A percentile compares a stretch with the other conserved stretches of the same genome.
Conservation (phyloP, 2,329 filamentous ascomycete species). For the Parascedosporium putredinis region DNA sequence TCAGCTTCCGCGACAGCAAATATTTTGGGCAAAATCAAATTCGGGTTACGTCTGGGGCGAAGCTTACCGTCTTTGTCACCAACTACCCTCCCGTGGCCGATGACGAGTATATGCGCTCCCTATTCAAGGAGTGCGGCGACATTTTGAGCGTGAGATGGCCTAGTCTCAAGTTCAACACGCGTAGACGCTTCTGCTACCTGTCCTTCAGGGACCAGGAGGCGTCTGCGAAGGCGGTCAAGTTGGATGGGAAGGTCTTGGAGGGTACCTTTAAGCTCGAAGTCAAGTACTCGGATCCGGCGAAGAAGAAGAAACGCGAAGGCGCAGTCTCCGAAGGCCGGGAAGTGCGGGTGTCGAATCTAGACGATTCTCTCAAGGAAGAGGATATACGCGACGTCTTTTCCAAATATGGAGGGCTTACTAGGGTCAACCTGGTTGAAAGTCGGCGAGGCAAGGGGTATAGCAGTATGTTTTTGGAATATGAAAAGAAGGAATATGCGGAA, state of each 20-base stretch:
- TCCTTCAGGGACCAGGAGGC: constrained; percentile 66
- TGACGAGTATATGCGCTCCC: constrained; percentile 54
- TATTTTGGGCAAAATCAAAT: constrained; percentile 65
- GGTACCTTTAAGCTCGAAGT: constrained; percentile 59
- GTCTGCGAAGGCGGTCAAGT: constrained; percentile 59
- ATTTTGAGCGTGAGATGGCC: constrained; percentile 82
- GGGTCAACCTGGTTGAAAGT: constrained; percentile 55
- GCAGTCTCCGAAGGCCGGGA: constrained; percentile 81
- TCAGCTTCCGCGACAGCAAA: constrained; percentile 72
- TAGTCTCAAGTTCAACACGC: constrained; percentile 78
- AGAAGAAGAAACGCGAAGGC: constrained; percentile 69
- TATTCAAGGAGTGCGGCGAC: constrained; percentile 68
- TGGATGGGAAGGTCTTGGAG: constrained; percentile 62
- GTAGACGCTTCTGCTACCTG: constrained; percentile 90
- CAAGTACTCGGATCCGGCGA: constrained; percentile 74
- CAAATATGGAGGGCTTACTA: constrained; percentile 65
- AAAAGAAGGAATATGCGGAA: constrained; percentile 57
- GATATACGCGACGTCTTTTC: constrained; percentile 63
- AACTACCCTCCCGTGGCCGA: constrained; percentile 78
- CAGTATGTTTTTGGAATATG: constrained; percentile 70
- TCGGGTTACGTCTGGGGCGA: constrained; percentile 61
- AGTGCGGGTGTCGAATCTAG: constrained; percentile 64
- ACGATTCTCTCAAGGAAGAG: constrained; percentile 49
- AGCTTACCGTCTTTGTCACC: constrained; percentile 76
- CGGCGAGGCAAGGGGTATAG: constrained; percentile 56